Percentiles rank a stretch among this genome's conserved stretches.
Evolutionary conservation across 2,329 filamentous ascomycete genomes (phyloP).

Genomic region (Alternaria atra): DNA sequence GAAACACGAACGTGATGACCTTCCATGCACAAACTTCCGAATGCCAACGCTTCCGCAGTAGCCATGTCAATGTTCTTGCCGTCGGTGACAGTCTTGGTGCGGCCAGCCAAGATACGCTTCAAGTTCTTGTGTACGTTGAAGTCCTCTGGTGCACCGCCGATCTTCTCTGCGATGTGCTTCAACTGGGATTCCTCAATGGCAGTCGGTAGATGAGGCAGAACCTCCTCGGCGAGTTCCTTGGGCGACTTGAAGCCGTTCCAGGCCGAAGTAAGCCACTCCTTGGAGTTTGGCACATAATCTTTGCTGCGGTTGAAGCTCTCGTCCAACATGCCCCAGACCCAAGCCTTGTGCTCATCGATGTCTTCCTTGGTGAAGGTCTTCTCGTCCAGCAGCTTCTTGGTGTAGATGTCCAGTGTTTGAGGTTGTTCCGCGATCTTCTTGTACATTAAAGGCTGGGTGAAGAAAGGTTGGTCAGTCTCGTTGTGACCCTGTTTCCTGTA

Average conservation of each 20-base stretch:
- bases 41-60: constrained; percentile 94
- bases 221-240: constrained; percentile 94
- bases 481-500: constrained; percentile 99
- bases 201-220: constrained; percentile 90
- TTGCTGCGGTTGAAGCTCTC: constrained; percentile 98
- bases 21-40: constrained; percentile 88
- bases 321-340: constrained; percentile 99
- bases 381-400: constrained; percentile 88
- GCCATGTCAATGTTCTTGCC: constrained; percentile 98
- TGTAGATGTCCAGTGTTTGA: constrained; percentile 87
- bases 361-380: constrained; percentile 97
- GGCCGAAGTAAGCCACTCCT: constrained; percentile 98
- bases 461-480: constrained; percentile 98
- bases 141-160: constrained; percentile 80
- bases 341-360: constrained; percentile 98
- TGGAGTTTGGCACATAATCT: constrained; percentile 94
- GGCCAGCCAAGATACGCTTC: constrained; percentile 90
- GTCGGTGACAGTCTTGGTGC: constrained; percentile 90
- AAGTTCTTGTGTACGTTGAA: constrained; percentile 94
- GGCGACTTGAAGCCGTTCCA: constrained; percentile 99
- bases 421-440: constrained; percentile 90
- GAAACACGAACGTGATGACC: constrained; percentile 98
- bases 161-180: constrained; percentile 81
- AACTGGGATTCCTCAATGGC: constrained; percentile 77
- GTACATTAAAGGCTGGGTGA: constrained; percentile 99